A percentile compares a stretch with the other conserved stretches of the same genome.
Evolutionary conservation across 352 stramenopile species (phyloP).

Genomic region (Pythium folliculosum): DNA sequence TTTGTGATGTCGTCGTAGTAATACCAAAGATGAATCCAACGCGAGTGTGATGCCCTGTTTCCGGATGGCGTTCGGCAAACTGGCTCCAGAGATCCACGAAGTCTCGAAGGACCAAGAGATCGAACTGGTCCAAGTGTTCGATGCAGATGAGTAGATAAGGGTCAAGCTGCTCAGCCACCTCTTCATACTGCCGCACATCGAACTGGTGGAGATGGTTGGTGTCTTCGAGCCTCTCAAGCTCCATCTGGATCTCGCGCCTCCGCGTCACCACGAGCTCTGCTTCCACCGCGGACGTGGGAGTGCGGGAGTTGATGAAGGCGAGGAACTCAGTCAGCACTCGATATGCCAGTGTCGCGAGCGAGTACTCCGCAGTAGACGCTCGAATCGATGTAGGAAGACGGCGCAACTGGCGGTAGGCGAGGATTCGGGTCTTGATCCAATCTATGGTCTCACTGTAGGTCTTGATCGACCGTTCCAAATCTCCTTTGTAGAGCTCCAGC

Average conservation of each 20-base stretch:
- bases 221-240: conserved; percentile 19
- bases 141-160: conserved; percentile 71
- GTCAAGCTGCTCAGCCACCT: conserved; percentile 15
- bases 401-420: conserved; percentile 21
- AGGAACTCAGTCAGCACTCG: conserved; percentile 32
- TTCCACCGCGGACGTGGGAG: background rate
- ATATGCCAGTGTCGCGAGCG: conserved; percentile 53
- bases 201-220: conserved; percentile 26
- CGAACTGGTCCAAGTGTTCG: conserved; percentile 73
- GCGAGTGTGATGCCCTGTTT: conserved; percentile 7
- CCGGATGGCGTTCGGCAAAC: conserved; percentile 29
- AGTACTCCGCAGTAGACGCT: conserved; percentile 45
- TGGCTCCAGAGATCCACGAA: conserved; percentile 78
- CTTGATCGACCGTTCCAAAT: conserved; percentile 33
- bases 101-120: conserved; percentile 56
- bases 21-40: conserved; percentile 74
- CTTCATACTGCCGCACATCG: conserved; percentile 8
- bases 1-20: conserved; percentile 62
- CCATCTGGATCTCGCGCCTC: background rate
- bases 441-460: conserved; percentile 41
- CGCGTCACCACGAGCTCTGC: background rate
- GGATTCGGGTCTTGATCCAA: conserved; percentile 53
- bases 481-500: conserved; percentile 5
- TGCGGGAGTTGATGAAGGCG: background rate
- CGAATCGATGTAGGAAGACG: conserved; percentile 1